A percentile compares a stretch with the other conserved stretches of the same genome.
These are phyloP conservation scores for Mycosphaerella sp. DNA, from an alignment of 2,329 filamentous ascomycete genomes.

Conservation along the genomic window DNA sequence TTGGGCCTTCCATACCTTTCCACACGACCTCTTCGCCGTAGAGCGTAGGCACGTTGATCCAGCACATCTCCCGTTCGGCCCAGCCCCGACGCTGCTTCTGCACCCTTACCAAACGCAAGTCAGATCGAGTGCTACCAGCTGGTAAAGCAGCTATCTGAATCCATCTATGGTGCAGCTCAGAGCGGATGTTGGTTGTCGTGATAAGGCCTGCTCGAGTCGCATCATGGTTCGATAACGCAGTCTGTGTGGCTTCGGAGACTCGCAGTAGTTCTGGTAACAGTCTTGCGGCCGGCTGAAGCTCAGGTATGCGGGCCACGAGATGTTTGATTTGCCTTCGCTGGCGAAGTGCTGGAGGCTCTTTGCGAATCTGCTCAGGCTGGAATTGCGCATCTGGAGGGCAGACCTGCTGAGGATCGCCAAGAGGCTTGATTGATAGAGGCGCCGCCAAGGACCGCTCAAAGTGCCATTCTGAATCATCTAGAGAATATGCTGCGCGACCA, in stretches of 20 bases:
- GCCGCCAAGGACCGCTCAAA: constrained; percentile 17
- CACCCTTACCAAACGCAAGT: constrained; percentile 51
- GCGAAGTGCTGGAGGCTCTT: background rate
- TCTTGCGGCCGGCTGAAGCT: constrained; percentile 20
- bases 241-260: constrained; percentile 31
- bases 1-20: constrained; percentile 48
- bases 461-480: constrained; percentile 43
- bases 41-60: constrained; percentile 44
- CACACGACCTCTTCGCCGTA: constrained; percentile 49
- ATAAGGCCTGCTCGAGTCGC: constrained; percentile 43
- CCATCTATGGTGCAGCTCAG: constrained; percentile 30
- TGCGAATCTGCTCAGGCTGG: background rate
- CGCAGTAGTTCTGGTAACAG: constrained; percentile 20
- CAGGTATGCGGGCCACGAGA: constrained; percentile 20
- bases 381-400: background rate
- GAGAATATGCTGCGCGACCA: constrained; percentile 45
- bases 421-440: constrained; percentile 19
- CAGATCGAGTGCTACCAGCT: constrained; percentile 52
- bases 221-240: constrained; percentile 34
- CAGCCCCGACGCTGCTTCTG: constrained; percentile 51
- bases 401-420: constrained; percentile 16
- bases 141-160: constrained; percentile 33
- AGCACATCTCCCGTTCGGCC: constrained; percentile 41
- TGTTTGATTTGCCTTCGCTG: constrained; percentile 18
- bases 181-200: constrained; percentile 51